Percentiles rank a stretch among this genome's conserved stretches.
phyloP scores from a whole-genome alignment of 176 grass and related monocot genomes.

The Zea luxurians region DNA sequence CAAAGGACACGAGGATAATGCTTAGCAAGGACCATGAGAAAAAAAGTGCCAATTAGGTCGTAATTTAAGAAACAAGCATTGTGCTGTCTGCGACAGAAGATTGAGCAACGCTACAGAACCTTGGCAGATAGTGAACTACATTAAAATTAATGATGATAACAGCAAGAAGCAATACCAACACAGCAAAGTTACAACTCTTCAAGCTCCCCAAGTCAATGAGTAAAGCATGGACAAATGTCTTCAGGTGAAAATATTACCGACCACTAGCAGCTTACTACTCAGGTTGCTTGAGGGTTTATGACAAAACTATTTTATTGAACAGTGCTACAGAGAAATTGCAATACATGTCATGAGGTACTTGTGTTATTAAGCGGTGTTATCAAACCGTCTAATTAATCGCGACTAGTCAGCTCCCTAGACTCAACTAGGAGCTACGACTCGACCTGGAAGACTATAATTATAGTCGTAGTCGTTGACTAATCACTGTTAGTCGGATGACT shows the following conservation, averaged over 20 bases:
- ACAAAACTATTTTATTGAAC: neutral
- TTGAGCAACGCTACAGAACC: neutral
- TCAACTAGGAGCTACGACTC: neutral
- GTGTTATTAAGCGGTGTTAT: neutral
- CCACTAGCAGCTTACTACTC: neutral
- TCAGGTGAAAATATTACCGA: neutral
- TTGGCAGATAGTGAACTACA: neutral
- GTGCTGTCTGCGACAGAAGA: neutral
- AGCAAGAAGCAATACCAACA: neutral
- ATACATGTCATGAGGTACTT: neutral
- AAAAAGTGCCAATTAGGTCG: neutral
- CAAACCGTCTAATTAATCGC: neutral
- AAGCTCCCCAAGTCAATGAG: neutral
- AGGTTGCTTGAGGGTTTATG: neutral
- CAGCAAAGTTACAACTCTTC: neutral
- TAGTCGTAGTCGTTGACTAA: neutral
- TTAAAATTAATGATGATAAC: neutral
- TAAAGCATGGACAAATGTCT: neutral
- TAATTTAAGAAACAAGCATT: conserved; percentile 16
- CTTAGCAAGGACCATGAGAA: conserved; percentile 11
- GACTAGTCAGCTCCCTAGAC: neutral
- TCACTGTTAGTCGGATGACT: neutral
- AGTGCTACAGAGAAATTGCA: neutral
- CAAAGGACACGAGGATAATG: conserved; percentile 4
- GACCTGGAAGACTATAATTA: neutral